Conservation (phyloP, 176 grass and related monocot genomes). For the Ensete ventricosum region DNA sequence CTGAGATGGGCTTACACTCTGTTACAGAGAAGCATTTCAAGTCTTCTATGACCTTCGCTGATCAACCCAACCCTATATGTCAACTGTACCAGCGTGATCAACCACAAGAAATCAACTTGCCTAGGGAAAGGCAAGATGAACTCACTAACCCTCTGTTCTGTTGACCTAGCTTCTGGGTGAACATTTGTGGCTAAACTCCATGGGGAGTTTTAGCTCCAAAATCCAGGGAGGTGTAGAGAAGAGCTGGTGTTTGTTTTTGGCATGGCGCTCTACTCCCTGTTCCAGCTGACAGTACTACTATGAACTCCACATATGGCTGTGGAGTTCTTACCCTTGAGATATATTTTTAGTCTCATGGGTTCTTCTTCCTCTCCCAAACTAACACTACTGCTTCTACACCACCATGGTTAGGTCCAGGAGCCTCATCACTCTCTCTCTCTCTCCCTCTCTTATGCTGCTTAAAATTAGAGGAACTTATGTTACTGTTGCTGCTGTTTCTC, state of each 20-base stretch:
- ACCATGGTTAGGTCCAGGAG: slow-evolving; percentile 19
- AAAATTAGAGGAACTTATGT: not conserved
- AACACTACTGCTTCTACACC: not conserved
- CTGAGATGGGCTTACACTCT: not conserved
- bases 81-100: not conserved
- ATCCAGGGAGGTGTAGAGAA: not conserved
- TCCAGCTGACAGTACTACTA: not conserved
- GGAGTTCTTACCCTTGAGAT: slow-evolving; percentile 2
- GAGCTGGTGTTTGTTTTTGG: slow-evolving; percentile 21
- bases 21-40: not conserved
- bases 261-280: slow-evolving; percentile 8
- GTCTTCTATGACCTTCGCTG: no score
- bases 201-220: not conserved
- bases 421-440: not conserved
- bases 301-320: slow-evolving; percentile 10
- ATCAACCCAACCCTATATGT: not conserved
- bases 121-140: not conserved
- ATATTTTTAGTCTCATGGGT: slow-evolving; percentile 18
- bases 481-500: not conserved
- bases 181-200: slow-evolving; percentile 8
- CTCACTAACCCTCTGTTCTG: not conserved
- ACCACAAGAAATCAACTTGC: not conserved
- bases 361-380: not conserved
- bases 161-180: not conserved
- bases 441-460: not conserved